A percentile compares a stretch with the other conserved stretches of the same genome.
phyloP scores from a whole-genome alignment of 2,329 filamentous ascomycete genomes.

The Neofusicoccum laricinum region DNA sequence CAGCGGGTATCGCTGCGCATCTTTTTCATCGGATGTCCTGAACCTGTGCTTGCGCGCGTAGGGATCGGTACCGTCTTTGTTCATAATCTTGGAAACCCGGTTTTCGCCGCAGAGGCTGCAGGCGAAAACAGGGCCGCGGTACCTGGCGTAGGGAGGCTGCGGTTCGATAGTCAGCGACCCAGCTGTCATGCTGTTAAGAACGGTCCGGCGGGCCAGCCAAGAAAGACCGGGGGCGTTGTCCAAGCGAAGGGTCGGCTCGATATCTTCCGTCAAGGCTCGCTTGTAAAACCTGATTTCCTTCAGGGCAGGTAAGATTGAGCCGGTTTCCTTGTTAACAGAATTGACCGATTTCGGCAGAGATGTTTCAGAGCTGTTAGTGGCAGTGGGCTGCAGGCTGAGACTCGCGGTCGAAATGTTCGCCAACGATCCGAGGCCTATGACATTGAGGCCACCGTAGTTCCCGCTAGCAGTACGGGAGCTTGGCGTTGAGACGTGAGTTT shows the following conservation, averaged over 20 bases:
- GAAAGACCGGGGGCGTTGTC: constrained; percentile 88
- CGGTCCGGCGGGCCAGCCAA: constrained; percentile 85
- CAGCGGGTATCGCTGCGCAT: constrained; percentile 82
- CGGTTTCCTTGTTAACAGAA: constrained; percentile 36
- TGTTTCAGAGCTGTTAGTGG: constrained; percentile 46
- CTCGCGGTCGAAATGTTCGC: constrained; percentile 34
- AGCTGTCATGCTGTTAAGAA: constrained; percentile 78
- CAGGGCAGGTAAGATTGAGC: constrained; percentile 56
- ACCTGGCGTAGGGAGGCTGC: constrained; percentile 50
- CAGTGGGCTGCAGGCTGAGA: constrained; percentile 29
- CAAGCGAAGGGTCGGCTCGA: constrained; percentile 88
- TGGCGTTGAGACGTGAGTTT: constrained; percentile 53
- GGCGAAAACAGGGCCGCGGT: constrained; percentile 58
- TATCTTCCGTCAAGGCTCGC: constrained; percentile 80
- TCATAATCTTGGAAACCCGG: constrained; percentile 39
- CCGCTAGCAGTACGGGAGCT: constrained; percentile 69
- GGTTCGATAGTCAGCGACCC: constrained; percentile 88
- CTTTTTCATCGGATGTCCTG: constrained; percentile 80
- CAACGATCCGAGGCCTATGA: constrained; percentile 53
- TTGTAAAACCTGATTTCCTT: constrained; percentile 96
- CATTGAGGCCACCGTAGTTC: constrained; percentile 63
- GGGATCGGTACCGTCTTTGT: constrained; percentile 38
- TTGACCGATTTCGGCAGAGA: constrained; percentile 44
- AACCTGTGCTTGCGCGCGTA: constrained; percentile 84
- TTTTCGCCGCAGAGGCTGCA: constrained; percentile 89